Evolutionary conservation across 2,329 filamentous ascomycete genomes (phyloP), one percentile per base, ranked within the genome.

Genomic region (Phaeosphaeriaceae sp.): DNA sequence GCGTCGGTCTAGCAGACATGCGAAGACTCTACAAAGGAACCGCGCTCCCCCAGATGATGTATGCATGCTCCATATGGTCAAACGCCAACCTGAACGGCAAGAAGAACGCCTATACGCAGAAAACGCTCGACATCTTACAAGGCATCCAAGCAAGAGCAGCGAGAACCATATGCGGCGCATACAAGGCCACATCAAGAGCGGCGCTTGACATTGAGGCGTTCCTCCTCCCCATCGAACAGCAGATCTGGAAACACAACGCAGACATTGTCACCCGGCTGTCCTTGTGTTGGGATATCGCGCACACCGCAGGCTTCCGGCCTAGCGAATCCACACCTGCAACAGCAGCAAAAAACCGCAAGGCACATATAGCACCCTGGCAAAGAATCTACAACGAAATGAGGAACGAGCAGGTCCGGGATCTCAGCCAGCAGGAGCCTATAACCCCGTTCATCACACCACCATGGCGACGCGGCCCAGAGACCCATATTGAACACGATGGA

Each of bases 41-140:
- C 7, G 47, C 63, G 15, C 51, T 71, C 18, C 65, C 58, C 4
- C 57, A 71, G 50, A 57, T 74, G 23, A 58, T 72, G 23, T 73
- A 64, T 40, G 54, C 59, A 4, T 63, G 60, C 46, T 64, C 58
- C 16, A 58, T 61, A 34, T 72, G 49, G 66, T 50, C 18, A 37
- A 60, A 56, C 36, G 37, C 40, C 15, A 62, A 42, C 23, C 2
- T 26, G 2, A 26, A 46, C 42, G 16, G 59, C 43, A 49, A 57
- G 36, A 48, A 37, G 49, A 37, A 39, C 45, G 9, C n/a, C n/a
- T 57, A 60, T 30, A 60, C 48, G 16, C 44, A 54, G 41, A 53
- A 56, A 36, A 55, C 40, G 28, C 50, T 59, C 21, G 45, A 55
- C 15, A 49, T 35, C 16, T 41, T 56, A 33, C 42, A 54, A 43